Conservation (phyloP, 371 early-diverging fungal species). For the Mucor indicus region DNA sequence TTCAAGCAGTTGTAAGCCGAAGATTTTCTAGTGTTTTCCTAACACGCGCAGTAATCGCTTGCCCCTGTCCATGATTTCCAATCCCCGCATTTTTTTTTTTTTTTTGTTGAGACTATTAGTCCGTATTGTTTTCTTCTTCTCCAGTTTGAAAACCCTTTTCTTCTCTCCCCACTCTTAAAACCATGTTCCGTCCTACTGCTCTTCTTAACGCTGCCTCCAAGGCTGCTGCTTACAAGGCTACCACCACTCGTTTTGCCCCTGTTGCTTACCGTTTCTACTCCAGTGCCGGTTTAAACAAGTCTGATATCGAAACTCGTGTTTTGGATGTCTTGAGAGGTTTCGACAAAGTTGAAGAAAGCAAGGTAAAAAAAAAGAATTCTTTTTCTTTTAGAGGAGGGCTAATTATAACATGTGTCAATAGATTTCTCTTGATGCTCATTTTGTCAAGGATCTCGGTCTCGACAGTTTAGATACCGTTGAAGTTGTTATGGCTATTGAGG, state of each 20-base stretch:
- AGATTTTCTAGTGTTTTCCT: no score
- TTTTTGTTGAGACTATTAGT: no score
- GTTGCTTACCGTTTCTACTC: conserved; percentile 60
- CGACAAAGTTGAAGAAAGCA: conserved; percentile 88
- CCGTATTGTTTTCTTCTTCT: no score
- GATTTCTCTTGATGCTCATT: conserved; percentile 84
- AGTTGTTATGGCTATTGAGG: conserved; percentile 98
- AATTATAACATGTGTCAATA: no score
- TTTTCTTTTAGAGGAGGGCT: no score
- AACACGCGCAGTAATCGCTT: no score
- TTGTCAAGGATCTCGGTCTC: conserved; percentile 90
- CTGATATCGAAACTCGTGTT: conserved; percentile 78
- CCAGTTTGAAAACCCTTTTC: no score
- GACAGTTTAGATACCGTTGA: conserved; percentile 97
- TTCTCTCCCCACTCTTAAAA: not conserved
- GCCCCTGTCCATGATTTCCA: no score
- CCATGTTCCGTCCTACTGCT: conserved; percentile 47
- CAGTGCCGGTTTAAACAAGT: conserved; percentile 52
- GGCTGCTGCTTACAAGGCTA: conserved; percentile 38
- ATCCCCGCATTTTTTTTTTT: no score
- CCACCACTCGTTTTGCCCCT: conserved; percentile 29
- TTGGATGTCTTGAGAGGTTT: conserved; percentile 87
- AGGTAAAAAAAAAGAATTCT: conserved; percentile 77
- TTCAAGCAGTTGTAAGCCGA: no score
- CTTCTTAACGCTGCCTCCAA: conserved; percentile 53